Base-by-base conservation (phyloP, 2,329 filamentous ascomycete species). In the Fusarium tuaranense region DNA sequence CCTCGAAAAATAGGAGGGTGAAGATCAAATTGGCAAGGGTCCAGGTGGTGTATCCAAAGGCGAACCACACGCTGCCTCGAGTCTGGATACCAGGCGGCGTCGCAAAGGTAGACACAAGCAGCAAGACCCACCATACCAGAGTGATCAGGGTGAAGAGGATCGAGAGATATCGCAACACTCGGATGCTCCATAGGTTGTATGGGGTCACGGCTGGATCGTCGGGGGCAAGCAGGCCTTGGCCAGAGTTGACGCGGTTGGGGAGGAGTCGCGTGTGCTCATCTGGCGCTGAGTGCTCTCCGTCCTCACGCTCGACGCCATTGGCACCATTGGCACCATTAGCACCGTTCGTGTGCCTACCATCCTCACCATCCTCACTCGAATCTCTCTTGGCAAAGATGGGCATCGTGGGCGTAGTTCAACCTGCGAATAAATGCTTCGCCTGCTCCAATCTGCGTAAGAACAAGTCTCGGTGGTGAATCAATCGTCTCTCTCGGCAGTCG, bases 161-260 rank as follows among this genome's bases (percentile, higher is more conserved):
- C 7, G 95, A 96, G 70, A 97, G 82, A 80, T 92, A 94, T 80
- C 95, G 91, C 65, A 97, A 87, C 57, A 93, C 90, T 20, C 97
- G 92, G 60, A 99, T 93, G 69, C 91, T 94, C 93, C 95, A 98
- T 41, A 98, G 90, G 78, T 99, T 99, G 85, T 98, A 98, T 0
- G 97, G 97, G 4, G 95, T 94, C 83, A 97, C 85, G n/a, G 84
- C 85, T 12, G 85, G 84, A 67, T 86, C 85, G 64, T 86, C 85
- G 25, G 85, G 84, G 10, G 78, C 79, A 27, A 86, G 81, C 57
- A 84, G 72, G 9, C 74, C 80, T 22, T 80, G 78, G 41, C 73
- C 78, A 76, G 87, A 86, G 79, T 93, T 89, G 51, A 90, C 84
- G 67, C 91, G 89, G 78, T 92, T 92, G 41, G 92, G 92, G 30